Base-by-base conservation (phyloP, 768 basidiomycete species). In the Sporobolomyces phaffii region DNA sequence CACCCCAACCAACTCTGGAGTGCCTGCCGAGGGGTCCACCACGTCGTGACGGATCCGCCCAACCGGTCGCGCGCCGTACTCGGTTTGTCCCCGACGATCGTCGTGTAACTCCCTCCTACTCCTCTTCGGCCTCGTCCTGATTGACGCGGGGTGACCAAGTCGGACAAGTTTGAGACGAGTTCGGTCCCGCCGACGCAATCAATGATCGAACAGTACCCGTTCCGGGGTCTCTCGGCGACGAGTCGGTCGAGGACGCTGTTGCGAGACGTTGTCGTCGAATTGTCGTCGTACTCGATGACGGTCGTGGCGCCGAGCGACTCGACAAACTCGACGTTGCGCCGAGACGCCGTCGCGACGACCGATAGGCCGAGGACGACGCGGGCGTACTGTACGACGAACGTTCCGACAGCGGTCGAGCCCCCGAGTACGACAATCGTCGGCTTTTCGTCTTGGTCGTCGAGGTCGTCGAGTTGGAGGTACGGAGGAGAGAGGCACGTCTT, bases 81-180 rank as follows among this genome's bases (percentile, higher is more conserved):
- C n/a, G n/a, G n/a, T 56, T 73, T 73, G 63, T 73, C 73, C 5
- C 73, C 73, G 3, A 73, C 73, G 60, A 73, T 72, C 2, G 70
- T 72, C 20, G 56, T 34, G 41, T 50, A 60, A 38, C 26, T 47
- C 3, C 63, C 60, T 8, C 62, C n/a, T n/a, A n/a, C n/a, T n/a
- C 68, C 8, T 31, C 33, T 1, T 15, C 20, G 13, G 36, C 29
- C 20, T n/a, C 29, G 38, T 38, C 38, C 10, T 38, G 10, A 17
- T 38, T 38, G 38, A 13, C 60, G 41, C 13, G 62, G 58, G 11
- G 40, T 20, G 7, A 64, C 13, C 29, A 70, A 38, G 18, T 50
- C 10, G 6, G 56, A n/a, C 20, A 33, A 36, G 22, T 9, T 13
- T 10, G 24, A 2, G n/a, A 71, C 28, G 2, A 72, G 29, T 5